These are phyloP conservation scores for Lachancea meyersii DNA, from an alignment of 805 yeast genomes.

Conservation along the genomic window DNA sequence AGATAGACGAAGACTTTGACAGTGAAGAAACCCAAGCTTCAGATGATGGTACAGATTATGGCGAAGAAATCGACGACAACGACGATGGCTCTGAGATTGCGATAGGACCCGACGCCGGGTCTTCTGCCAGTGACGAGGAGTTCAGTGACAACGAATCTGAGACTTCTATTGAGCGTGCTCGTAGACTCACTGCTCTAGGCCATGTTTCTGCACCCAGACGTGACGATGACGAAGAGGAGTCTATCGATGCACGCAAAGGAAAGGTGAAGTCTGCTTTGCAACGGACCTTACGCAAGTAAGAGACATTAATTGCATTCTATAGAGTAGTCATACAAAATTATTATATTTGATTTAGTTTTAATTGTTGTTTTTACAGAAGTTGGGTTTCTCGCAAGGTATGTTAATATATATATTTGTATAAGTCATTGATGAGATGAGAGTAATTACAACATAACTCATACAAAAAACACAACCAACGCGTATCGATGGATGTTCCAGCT, in stretches of 20 bases:
- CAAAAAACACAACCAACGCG: too few species aligned
- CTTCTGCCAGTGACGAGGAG: slow-evolving; percentile 26
- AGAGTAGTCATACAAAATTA: neutral
- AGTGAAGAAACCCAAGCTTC: slow-evolving; percentile 19
- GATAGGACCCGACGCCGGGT: slow-evolving; percentile 10
- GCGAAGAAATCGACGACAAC: slow-evolving; percentile 11
- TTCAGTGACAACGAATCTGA: slow-evolving; percentile 36
- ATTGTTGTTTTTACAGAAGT: neutral
- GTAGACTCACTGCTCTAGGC: slow-evolving; percentile 58
- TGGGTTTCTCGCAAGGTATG: neutral
- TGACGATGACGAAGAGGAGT: slow-evolving; percentile 44
- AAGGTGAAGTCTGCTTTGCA: slow-evolving; percentile 5
- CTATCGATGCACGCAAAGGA: neutral
- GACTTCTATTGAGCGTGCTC: slow-evolving; percentile 58
- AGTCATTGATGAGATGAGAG: too few species aligned
- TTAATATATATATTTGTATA: neutral
- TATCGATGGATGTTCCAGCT: too few species aligned
- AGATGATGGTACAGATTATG: slow-evolving; percentile 19
- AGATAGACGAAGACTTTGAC: neutral
- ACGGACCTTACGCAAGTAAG: slow-evolving; percentile 7
- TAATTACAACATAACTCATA: too few species aligned
- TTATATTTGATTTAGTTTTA: neutral
- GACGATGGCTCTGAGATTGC: slow-evolving; percentile 16
- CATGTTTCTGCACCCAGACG: slow-evolving; percentile 35
- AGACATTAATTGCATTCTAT: slow-evolving; percentile 1